Evolutionary conservation across 2,329 filamentous ascomycete species (phyloP).

Genomic region (Xylariales sp.): DNA sequence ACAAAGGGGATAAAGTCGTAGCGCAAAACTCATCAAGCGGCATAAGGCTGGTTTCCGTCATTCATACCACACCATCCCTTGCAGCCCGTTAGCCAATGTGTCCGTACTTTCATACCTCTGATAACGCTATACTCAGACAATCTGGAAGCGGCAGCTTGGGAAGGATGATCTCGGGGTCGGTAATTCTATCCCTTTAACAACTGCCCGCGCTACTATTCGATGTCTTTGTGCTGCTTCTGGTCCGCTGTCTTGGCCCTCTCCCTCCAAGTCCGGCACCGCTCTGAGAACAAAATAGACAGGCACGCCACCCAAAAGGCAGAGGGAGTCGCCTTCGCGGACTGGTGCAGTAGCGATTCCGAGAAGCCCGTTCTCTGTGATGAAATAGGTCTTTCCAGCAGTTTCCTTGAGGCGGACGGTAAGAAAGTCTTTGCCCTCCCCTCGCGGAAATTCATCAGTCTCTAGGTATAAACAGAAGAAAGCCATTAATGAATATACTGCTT

Average conservation of each 20-base stretch:
- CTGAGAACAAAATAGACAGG: slow-evolving; percentile 2
- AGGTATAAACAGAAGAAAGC: too few species aligned
- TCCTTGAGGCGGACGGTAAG: background rate
- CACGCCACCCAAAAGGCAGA: background rate
- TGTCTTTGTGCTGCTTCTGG: background rate
- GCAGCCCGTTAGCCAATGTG: too few species aligned
- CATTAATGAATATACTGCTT: too few species aligned
- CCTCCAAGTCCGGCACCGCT: background rate
- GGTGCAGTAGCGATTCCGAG: background rate
- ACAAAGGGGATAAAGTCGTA: too few species aligned
- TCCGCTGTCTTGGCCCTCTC: background rate
- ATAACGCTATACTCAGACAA: background rate
- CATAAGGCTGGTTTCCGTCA: too few species aligned
- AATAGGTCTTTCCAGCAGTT: background rate
- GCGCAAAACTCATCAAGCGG: too few species aligned
- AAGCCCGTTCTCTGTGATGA: slow-evolving; percentile 2
- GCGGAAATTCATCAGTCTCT: too few species aligned
- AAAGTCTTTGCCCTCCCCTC: too few species aligned
- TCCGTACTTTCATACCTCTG: too few species aligned
- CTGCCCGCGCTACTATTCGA: slow-evolving; percentile 11
- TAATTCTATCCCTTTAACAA: background rate
- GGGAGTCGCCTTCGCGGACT: background rate
- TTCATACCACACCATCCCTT: too few species aligned
- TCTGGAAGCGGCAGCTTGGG: background rate
- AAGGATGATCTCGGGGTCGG: background rate